Base-by-base conservation (phyloP, 1,139 yeast species). In the Pichia sp. region DNA sequence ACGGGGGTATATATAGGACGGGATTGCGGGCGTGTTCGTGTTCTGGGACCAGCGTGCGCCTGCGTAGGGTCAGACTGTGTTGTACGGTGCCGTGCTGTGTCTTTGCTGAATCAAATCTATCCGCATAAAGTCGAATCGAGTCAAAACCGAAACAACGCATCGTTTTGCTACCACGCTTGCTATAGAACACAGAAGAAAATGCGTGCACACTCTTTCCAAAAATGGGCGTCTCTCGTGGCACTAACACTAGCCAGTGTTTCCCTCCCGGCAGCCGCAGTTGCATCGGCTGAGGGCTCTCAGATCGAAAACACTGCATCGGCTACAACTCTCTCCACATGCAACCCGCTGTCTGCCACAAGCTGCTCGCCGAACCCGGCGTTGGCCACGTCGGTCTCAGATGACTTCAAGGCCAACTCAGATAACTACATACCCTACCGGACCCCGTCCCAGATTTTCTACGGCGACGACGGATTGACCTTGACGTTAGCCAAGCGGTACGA, bases 401-500 rank as follows among this genome's bases (percentile, higher is more conserved):
- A 72, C 56, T 85, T 85, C 67, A 62, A 62, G 8, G 60, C 69
- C 23, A 72, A 75, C 43, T 76, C 85, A 0, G 63, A 72, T 8
- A 72, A 76, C 64, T 84, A 77, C 62, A 51, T 65, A 0, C 67
- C 69, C 7, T 67, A 68, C 42, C 67, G 71, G 36, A 66, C 71
- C 63, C 66, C 76, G 7, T 75, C 76, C 45, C 57, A 70, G 47
- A 68, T 77, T 11, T 57, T 60, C 11, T 78, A 75, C 57, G 61
- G 70, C 11, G 70, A 70, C n/a, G 75, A 77, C 38, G 97, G 97
- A 8, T 71, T 84, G n/a, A 67, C 75, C 32, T 70, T 90, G 59
- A 77, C 84, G 1, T 71, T 90, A 54, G 72, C 77, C 3, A 74
- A 84, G 62, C 74, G 84, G 61, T 84, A 76, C 54, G 93, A 88